phyloP scores from a whole-genome alignment of 202 grass and related monocot species.

The Setaria viridis region DNA sequence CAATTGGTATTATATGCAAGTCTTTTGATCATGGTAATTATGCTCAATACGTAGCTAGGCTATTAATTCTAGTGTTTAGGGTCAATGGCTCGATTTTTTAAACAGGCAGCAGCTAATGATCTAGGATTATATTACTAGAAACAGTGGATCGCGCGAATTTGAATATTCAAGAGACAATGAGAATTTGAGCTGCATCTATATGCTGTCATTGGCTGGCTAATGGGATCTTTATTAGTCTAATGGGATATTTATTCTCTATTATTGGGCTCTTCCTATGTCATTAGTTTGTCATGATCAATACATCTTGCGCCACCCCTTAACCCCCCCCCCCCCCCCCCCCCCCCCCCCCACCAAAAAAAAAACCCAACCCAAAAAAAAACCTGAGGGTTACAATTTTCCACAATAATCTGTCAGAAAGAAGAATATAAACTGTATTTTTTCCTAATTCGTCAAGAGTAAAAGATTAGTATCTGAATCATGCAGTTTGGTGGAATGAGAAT shows the following conservation, averaged over 20 bases:
- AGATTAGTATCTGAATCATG: neutral
- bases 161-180: slow-evolving; percentile 52
- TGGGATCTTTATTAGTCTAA: slow-evolving; percentile 37
- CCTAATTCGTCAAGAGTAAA: neutral
- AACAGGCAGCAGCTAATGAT: slow-evolving; percentile 43
- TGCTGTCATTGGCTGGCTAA: slow-evolving; percentile 62
- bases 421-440: neutral
- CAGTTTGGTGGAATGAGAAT: neutral
- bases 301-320: slow-evolving; percentile 13
- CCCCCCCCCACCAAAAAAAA: too few relatives aligned
- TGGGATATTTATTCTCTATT: slow-evolving; percentile 23
- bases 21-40: slow-evolving; percentile 40
- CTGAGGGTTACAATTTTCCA: neutral
- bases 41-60: slow-evolving; percentile 34
- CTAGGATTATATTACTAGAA: slow-evolving; percentile 50
- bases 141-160: slow-evolving; percentile 57
- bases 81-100: slow-evolving; percentile 45
- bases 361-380: too few relatives aligned
- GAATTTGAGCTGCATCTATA: slow-evolving; percentile 49
- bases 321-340: too few relatives aligned
- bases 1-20: slow-evolving; percentile 44
- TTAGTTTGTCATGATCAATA: slow-evolving; percentile 38
- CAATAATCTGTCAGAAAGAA: neutral
- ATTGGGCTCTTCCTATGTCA: slow-evolving; percentile 40
- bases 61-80: slow-evolving; percentile 44